phyloP scores from a whole-genome alignment of 805 yeast species.

The Kodamaea restingae region DNA sequence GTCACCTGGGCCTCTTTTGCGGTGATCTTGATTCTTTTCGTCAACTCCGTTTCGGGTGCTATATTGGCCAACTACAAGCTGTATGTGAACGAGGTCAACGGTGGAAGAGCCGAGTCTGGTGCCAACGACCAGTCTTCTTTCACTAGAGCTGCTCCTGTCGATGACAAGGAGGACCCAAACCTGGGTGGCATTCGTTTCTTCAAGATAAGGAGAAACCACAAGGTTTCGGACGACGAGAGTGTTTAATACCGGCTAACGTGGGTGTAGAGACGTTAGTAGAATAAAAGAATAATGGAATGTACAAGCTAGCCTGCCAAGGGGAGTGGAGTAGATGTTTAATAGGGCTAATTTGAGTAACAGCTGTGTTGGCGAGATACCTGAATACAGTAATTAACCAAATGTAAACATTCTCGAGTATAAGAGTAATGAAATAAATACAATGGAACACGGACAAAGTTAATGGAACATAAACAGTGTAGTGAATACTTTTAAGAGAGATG shows the following conservation, averaged over 20 bases:
- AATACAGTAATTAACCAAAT: too few relatives aligned
- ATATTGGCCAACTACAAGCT: constrained; percentile 48
- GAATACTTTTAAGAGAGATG: too few relatives aligned
- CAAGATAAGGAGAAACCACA: constrained; percentile 58
- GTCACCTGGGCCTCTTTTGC: constrained; percentile 69
- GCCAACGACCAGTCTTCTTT: constrained; percentile 38
- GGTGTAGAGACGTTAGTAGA: too few relatives aligned
- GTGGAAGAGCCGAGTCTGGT: constrained; percentile 18
- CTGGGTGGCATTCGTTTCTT: constrained; percentile 69
- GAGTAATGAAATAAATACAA: too few relatives aligned
- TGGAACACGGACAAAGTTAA: too few relatives aligned
- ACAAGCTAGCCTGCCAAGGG: too few relatives aligned
- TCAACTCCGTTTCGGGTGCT: constrained; percentile 49
- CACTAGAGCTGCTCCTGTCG: constrained; percentile 35
- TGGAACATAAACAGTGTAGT: too few relatives aligned
- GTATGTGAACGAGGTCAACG: constrained; percentile 40
- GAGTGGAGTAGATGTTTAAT: too few relatives aligned
- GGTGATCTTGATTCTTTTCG: constrained; percentile 45
- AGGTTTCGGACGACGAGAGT: constrained; percentile 42
- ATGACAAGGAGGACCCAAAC: constrained; percentile 37
- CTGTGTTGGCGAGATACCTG: too few relatives aligned
- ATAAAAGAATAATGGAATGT: background rate
- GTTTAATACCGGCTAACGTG: constrained; percentile 21
- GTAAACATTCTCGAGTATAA: too few relatives aligned
- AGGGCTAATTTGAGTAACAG: too few relatives aligned